Percentiles rank a stretch among this genome's conserved stretches.
Conservation (phyloP, 192 early-diverging fungal genomes). For the Funneliformis mosseae region DNA sequence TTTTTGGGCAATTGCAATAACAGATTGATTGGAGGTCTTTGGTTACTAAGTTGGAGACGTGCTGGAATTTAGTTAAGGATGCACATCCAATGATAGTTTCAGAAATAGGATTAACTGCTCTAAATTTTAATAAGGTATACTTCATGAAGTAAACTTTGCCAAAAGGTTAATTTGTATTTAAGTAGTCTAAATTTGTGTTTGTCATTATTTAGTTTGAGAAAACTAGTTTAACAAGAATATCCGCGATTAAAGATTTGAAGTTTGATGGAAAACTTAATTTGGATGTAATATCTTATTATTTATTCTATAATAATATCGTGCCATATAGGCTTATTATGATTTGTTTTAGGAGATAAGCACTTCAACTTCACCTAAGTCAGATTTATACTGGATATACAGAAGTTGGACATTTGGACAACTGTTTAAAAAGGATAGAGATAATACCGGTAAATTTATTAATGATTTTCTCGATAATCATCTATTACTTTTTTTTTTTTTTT, state of each 20-base stretch:
- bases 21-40: slow-evolving; percentile 6
- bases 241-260: background rate
- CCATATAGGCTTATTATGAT: background rate
- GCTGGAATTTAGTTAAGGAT: background rate
- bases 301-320: background rate
- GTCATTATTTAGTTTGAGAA: background rate
- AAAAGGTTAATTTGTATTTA: background rate
- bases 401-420: slow-evolving; percentile 1
- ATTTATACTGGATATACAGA: background rate
- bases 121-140: background rate
- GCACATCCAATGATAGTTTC: background rate
- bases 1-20: background rate
- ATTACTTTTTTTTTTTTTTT: background rate
- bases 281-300: background rate
- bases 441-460: background rate
- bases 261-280: background rate
- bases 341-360: background rate
- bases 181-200: background rate
- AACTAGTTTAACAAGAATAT: background rate
- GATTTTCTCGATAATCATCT: background rate
- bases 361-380: background rate
- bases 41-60: background rate
- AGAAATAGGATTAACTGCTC: background rate
- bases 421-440: background rate
- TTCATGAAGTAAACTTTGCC: background rate